Conservation (phyloP, 2,329 filamentous ascomycete genomes). For the Blastomyces parvus region DNA sequence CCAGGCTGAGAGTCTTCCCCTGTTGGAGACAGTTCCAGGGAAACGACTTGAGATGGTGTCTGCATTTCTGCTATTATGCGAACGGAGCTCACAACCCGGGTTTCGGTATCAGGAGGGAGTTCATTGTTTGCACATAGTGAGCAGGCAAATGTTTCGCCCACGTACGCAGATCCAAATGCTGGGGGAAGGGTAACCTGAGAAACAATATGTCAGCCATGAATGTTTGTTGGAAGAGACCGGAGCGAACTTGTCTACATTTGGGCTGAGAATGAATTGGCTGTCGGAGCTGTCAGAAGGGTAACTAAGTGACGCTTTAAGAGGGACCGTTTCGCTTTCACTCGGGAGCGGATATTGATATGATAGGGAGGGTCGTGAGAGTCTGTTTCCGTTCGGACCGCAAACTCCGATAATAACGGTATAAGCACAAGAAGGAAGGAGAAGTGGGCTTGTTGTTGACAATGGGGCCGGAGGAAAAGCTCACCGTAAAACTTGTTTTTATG, state of each 20-base stretch:
- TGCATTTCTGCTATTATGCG: conserved; percentile 90
- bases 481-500: conserved; percentile 27
- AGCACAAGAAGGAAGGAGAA: background rate
- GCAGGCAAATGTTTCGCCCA: conserved; percentile 90
- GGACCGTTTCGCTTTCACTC: conserved; percentile 40
- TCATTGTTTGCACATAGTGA: conserved; percentile 96
- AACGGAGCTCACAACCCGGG: conserved; percentile 58
- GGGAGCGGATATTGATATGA: conserved; percentile 39
- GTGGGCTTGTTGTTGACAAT: background rate
- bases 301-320: conserved; percentile 60
- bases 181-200: conserved; percentile 68
- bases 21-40: conserved; percentile 46
- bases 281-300: conserved; percentile 49
- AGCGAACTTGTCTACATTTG: conserved; percentile 34
- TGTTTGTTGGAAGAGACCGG: background rate
- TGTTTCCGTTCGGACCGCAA: conserved; percentile 27
- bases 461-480: conserved; percentile 19
- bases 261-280: conserved; percentile 47
- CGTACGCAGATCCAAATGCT: conserved; percentile 87
- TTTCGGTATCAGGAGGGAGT: conserved; percentile 34
- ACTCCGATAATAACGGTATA: background rate
- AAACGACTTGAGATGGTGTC: conserved; percentile 65
- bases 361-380: conserved; percentile 61
- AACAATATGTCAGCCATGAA: background rate
- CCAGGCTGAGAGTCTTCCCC: conserved; percentile 40